Evolutionary conservation across 345 rosid species (phyloP), one percentile per base, ranked within the genome.

Genomic region (Punica granatum): DNA sequence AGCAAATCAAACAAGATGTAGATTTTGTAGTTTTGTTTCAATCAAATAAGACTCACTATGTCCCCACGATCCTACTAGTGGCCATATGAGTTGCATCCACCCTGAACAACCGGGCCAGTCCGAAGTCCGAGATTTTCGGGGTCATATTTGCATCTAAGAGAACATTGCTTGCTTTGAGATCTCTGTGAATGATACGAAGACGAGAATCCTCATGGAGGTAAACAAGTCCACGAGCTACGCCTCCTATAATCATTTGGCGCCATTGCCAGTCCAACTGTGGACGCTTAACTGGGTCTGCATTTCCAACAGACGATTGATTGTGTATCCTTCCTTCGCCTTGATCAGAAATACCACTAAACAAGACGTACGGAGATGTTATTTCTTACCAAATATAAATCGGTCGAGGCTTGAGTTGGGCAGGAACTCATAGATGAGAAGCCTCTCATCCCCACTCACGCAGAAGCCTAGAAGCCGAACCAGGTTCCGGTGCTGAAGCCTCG

Each of bases 111-210:
- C 90, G 77, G 0, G 94, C 94, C 89, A 83, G 78, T 51, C 91
- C 91, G 33, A 89, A 89, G 60, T 89, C 96, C 28, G 96, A 87
- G 31, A 89, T 89, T 68, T 85, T 89, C 0, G 90, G 90, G 63
- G 76, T 87, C 90, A 89, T 87, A 28, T 84, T 89, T 66, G 69
- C 88, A 66, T 89, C 96, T 74, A 89, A 60, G 60, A 89, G 73
- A 71, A 89, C 84, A 73, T 89, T 89, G 70, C 90, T 83, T 1
- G 86, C 82, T 66, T 89, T 89, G 4, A 88, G 39, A 64, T 88
- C 95, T 60, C 95, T 73, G 68, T 89, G 96, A 49, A 89, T 85
- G 44, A 89, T 87, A 70, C 90, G 73, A 60, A 89, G 79, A 64
- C 90, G 83, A 42, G 92, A 89, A 67, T 87, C 92, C 60, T 86